Base-by-base conservation (phyloP, 108 stramenopile species). In the Cyclotella choctawhatcheeana region DNA sequence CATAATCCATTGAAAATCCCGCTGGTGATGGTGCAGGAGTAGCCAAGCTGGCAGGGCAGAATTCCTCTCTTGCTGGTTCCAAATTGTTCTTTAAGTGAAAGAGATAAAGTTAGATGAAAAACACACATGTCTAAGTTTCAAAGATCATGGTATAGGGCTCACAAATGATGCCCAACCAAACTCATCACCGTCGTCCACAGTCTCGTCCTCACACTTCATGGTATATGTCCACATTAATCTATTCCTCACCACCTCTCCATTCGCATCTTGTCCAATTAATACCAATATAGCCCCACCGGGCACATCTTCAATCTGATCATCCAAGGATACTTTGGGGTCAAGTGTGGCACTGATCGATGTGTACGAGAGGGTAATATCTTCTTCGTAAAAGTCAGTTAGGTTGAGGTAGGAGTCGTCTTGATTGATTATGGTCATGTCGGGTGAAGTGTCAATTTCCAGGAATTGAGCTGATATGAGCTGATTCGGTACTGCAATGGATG, bases 211-310 rank as follows among this genome's bases (percentile, higher is more conserved):
- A 51, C 79, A 80, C 24, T 58, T 66, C 71, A 73, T 80, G 14
- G 79, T 73, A 69, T 80, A 80, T 22, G 66, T 67, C 79, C 79
- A 80, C 66, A 80, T 54, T 34, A 80, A 6, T 27, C 79, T 30
- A 64, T 80, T 80, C 44, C 79, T 44, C 16, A 80, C 71, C 21
- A 80, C 33, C 67, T 73, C 79, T 31, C 79, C 79, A 54, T 14
- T 60, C 6, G 24, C 60, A 22, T 65, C 66, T 26, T 50, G 64
- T 34, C 67, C 79, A 0, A 73, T 47, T 18, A 80, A 58, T 14
- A 80, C 59, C 29, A 80, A 31, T 31, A 71, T 67, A 14, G 44
- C 79, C 6, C 79, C 71, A 6, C 79, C 79, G 0, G 79, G 79
- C 20, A 80, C 66, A 26, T 30, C 63, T 5, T 69, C 71, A 71